These are phyloP conservation scores for Uncinocarpus reesii DNA, from an alignment of 2,329 filamentous ascomycete species.

Conservation along the genomic window DNA sequence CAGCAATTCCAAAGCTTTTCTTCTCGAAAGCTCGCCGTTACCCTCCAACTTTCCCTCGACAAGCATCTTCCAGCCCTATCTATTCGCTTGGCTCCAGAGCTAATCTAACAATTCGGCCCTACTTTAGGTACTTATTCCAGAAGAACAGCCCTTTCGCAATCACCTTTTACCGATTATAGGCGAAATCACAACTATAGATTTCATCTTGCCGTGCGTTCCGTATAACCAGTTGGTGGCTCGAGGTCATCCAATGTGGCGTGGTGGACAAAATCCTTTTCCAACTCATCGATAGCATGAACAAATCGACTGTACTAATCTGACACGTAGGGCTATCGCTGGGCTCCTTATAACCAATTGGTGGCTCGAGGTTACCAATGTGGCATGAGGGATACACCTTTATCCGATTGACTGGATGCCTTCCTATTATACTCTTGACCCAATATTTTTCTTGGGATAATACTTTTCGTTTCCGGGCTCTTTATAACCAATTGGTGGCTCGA, in stretches of 20 bases:
- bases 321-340: no score
- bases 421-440: neutral
- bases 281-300: neutral
- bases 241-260: slow-evolving; percentile 11
- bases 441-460: neutral
- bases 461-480: neutral
- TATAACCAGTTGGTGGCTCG: slow-evolving; percentile 11
- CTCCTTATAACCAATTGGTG: slow-evolving; percentile 11
- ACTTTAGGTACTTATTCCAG: no score
- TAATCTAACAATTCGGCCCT: no score
- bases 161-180: no score
- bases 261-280: neutral
- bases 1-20: no score
- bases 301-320: neutral
- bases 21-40: no score
- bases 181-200: no score
- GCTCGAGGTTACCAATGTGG: slow-evolving; percentile 11
- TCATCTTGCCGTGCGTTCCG: no score
- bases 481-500: slow-evolving; percentile 13
- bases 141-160: no score
- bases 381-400: slow-evolving; percentile 7
- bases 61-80: no score
- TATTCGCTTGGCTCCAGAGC: no score
- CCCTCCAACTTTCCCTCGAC: no score
- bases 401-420: neutral